Conservation (phyloP, 208 protist species). For the Phytomonas francai region DNA sequence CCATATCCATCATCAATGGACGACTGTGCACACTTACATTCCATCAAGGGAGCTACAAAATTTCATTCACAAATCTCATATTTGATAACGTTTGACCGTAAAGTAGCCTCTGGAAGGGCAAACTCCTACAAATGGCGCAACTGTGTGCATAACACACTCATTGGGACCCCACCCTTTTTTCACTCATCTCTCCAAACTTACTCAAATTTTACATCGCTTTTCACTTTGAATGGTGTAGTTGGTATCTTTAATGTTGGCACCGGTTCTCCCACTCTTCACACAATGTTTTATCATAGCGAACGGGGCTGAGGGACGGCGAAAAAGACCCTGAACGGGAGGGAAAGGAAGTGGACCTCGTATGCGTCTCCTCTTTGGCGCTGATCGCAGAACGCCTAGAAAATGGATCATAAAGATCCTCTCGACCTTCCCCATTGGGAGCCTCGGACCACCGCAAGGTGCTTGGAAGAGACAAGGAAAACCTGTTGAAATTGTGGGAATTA, state of each 20-base stretch:
- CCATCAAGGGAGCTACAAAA: not conserved
- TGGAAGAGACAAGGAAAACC: not conserved
- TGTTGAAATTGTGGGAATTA: not conserved
- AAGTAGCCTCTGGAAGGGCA: not conserved
- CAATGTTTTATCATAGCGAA: not conserved
- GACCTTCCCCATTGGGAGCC: not conserved
- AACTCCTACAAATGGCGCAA: not conserved
- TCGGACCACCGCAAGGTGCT: not conserved
- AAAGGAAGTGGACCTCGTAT: not conserved
- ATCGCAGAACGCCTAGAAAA: not conserved
- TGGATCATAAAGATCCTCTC: not conserved
- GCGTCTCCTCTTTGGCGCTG: not conserved
- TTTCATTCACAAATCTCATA: not conserved
- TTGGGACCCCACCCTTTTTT: not conserved
- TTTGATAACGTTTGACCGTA: not conserved
- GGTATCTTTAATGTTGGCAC: not conserved
- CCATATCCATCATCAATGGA: not conserved
- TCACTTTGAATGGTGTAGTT: not conserved
- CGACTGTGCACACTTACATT: not conserved
- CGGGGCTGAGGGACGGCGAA: not conserved
- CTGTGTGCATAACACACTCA: not conserved
- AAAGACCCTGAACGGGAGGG: not conserved
- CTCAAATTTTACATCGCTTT: not conserved
- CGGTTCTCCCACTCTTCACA: not conserved
- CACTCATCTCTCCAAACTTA: not conserved